phyloP scores from a whole-genome alignment of 2,329 filamentous ascomycete species.

The Raffaelea arxii region DNA sequence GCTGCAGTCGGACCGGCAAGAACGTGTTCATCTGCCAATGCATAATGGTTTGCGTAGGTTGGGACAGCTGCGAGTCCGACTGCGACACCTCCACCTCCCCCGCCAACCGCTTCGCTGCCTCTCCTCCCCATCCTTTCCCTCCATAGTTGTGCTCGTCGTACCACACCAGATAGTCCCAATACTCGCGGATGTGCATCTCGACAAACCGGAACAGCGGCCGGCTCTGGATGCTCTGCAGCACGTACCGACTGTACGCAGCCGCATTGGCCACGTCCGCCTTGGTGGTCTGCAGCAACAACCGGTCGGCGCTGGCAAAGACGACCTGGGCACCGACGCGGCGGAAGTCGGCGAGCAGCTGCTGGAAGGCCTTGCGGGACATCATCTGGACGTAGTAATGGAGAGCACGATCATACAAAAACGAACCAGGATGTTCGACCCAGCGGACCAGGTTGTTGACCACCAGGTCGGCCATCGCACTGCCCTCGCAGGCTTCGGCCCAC shows the following conservation, averaged over 20 bases:
- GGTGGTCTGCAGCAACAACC: conserved; percentile 85
- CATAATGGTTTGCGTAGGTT: conserved; percentile 67
- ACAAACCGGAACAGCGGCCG: conserved; percentile 97
- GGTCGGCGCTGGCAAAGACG: conserved; percentile 85
- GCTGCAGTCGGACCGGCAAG: conserved; percentile 68
- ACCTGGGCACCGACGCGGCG: conserved; percentile 89
- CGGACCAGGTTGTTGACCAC: conserved; percentile 95
- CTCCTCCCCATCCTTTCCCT: too few species aligned
- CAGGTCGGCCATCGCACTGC: conserved; percentile 90
- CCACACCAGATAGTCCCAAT: conserved; percentile 99
- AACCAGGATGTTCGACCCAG: conserved; percentile 91
- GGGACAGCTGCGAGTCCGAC: too few species aligned
- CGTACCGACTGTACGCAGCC: conserved; percentile 94
- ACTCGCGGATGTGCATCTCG: conserved; percentile 94
- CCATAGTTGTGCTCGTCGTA: conserved; percentile 99
- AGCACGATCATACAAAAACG: conserved; percentile 89
- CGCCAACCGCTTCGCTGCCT: conserved; percentile 78
- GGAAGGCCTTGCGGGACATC: conserved; percentile 95
- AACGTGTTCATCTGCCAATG: conserved; percentile 96
- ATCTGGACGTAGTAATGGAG: conserved; percentile 97
- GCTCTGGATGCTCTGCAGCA: conserved; percentile 91
- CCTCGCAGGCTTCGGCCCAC: conserved; percentile 90
- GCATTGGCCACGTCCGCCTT: conserved; percentile 96
- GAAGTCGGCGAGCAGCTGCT: conserved; percentile 96
- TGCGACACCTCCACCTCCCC: conserved; percentile 37